Percentiles rank a stretch among this genome's conserved stretches.
Conservation (phyloP, 164 flowering plant species). For the Magnolia changhungtana region DNA sequence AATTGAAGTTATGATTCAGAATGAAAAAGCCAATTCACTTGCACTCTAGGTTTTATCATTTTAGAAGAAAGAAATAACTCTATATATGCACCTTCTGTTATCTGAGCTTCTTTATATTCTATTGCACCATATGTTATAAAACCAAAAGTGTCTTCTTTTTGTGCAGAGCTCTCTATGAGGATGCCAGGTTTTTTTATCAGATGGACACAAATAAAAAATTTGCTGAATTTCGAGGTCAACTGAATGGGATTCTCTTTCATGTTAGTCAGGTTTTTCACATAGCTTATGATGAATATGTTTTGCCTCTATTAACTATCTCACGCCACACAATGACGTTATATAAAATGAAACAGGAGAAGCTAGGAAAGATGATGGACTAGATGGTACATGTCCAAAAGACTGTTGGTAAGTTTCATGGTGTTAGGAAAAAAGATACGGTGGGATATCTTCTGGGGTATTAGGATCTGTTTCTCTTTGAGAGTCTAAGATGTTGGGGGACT, state of each 20-base stretch:
- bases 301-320: no score
- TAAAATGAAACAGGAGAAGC: conserved; percentile 61
- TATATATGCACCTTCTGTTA: not conserved
- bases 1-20: not conserved
- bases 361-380: conserved; percentile 93
- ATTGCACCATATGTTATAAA: not conserved
- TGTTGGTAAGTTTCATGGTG: conserved; percentile 34
- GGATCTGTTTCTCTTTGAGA: no score
- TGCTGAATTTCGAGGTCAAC: conserved; percentile 64
- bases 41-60: not conserved
- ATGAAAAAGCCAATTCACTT: no score
- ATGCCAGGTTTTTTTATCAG: conserved; percentile 96
- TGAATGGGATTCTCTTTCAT: conserved; percentile 87
- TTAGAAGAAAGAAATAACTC: not conserved
- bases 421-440: no score
- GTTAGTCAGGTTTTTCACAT: conserved; percentile 37
- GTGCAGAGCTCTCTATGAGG: conserved; percentile 97
- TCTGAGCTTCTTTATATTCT: not conserved
- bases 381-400: conserved; percentile 55
- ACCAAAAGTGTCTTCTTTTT: not conserved
- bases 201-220: conserved; percentile 66
- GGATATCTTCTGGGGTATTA: no score
- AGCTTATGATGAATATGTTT: not conserved
- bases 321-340: no score
- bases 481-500: no score